phyloP scores from a whole-genome alignment of 768 basidiomycete species.

The Amanita muscaria region DNA sequence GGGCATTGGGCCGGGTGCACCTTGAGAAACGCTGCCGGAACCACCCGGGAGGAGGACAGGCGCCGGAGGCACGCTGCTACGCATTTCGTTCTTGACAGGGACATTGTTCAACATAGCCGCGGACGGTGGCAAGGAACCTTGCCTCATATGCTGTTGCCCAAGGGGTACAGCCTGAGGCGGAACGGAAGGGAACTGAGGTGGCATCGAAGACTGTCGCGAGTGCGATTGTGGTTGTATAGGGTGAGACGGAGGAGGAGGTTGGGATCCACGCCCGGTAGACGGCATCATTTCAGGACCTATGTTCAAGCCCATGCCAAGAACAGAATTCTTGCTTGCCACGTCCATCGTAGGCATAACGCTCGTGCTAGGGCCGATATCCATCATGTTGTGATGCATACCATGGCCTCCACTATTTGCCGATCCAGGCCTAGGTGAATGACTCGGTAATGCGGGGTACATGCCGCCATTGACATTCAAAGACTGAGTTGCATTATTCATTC shows the following conservation, averaged over 20 bases:
- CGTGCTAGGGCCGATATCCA: slow-evolving; percentile 1
- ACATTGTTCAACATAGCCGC: slow-evolving; percentile 1
- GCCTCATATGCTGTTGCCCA: slow-evolving; percentile 8
- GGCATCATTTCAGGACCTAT: slow-evolving; percentile 13
- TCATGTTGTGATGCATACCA: slow-evolving; percentile 3
- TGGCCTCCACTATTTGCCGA: slow-evolving; percentile 11
- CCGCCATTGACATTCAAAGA: slow-evolving; percentile 6
- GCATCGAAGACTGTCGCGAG: slow-evolving; percentile 20
- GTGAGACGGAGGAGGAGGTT: too few species aligned
- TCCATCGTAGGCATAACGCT: slow-evolving; percentile 10
- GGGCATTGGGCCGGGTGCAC: slow-evolving; percentile 7
- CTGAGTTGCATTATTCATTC: slow-evolving; percentile 13
- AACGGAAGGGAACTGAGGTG: slow-evolving; percentile 13
- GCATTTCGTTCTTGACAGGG: slow-evolving; percentile 7
- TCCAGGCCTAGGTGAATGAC: slow-evolving; percentile 9
- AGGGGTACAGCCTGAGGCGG: slow-evolving; percentile 5
- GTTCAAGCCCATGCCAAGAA: slow-evolving; percentile 17
- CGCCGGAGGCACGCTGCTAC: slow-evolving; percentile 7
- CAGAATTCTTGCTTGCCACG: slow-evolving; percentile 1
- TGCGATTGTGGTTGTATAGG: too few species aligned
- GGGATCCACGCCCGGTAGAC: slow-evolving; percentile 9
- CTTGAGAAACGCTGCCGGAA: slow-evolving; percentile 10
- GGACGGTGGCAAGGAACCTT: slow-evolving; percentile 7
- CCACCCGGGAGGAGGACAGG: background rate
- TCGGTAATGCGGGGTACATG: slow-evolving; percentile 6